Conservation (phyloP, 2,329 filamentous ascomycete species). For the Aspergillus sp. region DNA sequence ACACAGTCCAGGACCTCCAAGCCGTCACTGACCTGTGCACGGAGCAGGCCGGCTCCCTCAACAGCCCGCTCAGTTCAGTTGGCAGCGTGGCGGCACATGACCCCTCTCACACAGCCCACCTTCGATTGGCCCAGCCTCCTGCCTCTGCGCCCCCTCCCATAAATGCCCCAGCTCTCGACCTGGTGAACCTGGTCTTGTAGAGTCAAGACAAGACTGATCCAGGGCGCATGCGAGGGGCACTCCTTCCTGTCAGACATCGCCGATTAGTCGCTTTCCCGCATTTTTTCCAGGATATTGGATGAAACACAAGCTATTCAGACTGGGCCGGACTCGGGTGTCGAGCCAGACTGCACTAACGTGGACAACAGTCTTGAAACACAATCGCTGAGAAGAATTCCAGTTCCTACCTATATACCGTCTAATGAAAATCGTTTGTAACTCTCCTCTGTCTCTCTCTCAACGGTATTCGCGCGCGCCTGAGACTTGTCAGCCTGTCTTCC, state of each 20-base stretch:
- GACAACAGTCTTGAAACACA: conserved; percentile 6
- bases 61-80: background rate
- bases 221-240: conserved; percentile 3
- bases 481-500: conserved; percentile 12
- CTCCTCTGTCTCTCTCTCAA: conserved; percentile 9
- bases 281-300: background rate
- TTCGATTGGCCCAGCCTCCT: conserved; percentile 34
- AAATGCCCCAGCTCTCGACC: conserved; percentile 2
- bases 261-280: background rate
- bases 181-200: background rate
- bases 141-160: conserved; percentile 11
- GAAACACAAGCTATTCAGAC: background rate
- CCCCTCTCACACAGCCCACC: background rate
- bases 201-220: background rate
- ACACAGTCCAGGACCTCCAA: background rate
- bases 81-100: conserved; percentile 13
- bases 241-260: background rate
- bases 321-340: background rate
- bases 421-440: conserved; percentile 20
- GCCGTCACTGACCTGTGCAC: background rate
- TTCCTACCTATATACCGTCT: conserved; percentile 7
- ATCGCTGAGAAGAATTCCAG: background rate
- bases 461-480: conserved; percentile 7
- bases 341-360: background rate
- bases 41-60: conserved; percentile 7